Conservation (phyloP, 495 filamentous ascomycete genomes). For the Aspergillus carlsbadensis region DNA sequence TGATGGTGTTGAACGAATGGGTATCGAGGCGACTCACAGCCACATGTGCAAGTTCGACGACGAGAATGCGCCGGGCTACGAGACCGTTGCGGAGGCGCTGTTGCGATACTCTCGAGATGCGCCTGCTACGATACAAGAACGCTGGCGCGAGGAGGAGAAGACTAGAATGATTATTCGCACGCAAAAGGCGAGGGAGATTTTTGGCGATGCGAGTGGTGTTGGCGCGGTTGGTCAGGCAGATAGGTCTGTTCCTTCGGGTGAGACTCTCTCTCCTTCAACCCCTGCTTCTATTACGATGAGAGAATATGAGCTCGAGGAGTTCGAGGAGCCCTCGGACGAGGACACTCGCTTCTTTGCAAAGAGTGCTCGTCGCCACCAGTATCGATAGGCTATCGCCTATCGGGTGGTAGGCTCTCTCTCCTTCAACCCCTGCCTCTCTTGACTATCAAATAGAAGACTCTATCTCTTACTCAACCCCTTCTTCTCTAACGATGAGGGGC, state of each 20-base stretch:
- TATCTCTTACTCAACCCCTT: constrained; percentile 27
- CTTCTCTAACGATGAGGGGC: constrained; percentile 32
- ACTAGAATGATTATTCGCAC: constrained; percentile 44
- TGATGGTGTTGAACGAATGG: constrained; percentile 71
- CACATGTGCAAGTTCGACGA: constrained; percentile 85
- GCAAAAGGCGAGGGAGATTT: constrained; percentile 40
- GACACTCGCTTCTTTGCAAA: neutral
- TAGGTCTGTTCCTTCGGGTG: constrained; percentile 24
- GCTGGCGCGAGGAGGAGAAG: constrained; percentile 65
- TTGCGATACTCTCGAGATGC: constrained; percentile 65
- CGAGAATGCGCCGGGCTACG: constrained; percentile 69
- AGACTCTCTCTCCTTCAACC: constrained; percentile 29
- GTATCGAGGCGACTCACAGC: constrained; percentile 82
- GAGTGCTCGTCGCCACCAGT: too few relatives aligned
- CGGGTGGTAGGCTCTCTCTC: neutral
- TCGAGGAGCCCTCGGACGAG: constrained; percentile 34
- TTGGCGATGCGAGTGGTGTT: constrained; percentile 25
- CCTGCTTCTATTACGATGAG: constrained; percentile 31
- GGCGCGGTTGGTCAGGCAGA: constrained; percentile 23
- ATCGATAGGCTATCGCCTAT: neutral
- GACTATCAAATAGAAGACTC: too few relatives aligned
- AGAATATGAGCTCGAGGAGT: constrained; percentile 43
- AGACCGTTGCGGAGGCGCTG: constrained; percentile 69
- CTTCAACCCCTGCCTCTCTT: too few relatives aligned
- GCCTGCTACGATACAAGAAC: constrained; percentile 52